A percentile compares a stretch with the other conserved stretches of the same genome.
These are phyloP conservation scores for Musa itinerans DNA, from an alignment of 176 grass and related monocot species.

Conservation along the genomic window DNA sequence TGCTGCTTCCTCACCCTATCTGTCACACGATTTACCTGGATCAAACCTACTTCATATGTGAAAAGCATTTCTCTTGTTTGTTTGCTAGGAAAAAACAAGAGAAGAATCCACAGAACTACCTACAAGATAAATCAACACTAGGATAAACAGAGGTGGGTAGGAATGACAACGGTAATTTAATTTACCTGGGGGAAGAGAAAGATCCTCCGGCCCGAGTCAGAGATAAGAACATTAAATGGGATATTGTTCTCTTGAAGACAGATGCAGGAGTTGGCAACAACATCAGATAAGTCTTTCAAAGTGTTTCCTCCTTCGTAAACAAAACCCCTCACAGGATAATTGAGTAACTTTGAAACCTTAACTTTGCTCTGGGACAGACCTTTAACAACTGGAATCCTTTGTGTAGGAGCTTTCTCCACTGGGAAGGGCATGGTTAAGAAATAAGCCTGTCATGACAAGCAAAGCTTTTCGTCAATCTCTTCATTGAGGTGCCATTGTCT, in stretches of 20 bases:
- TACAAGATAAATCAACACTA: not conserved
- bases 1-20: not conserved
- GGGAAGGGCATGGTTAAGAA: conserved; percentile 72
- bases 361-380: conserved; percentile 39
- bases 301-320: conserved; percentile 14
- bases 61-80: not conserved
- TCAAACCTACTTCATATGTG: not conserved
- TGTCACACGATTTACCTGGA: not conserved
- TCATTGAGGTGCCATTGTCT: not conserved
- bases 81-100: not conserved
- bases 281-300: conserved; percentile 16
- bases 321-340: conserved; percentile 49
- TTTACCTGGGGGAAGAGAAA: conserved; percentile 20
- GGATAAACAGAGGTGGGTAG: not conserved
- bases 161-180: not conserved
- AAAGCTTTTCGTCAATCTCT: conserved; percentile 5
- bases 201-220: conserved; percentile 17
- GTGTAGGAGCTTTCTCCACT: conserved; percentile 73
- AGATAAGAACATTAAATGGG: conserved; percentile 19
- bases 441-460: conserved; percentile 51
- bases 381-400: conserved; percentile 49
- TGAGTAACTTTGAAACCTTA: conserved; percentile 64
- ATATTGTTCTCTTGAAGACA: conserved; percentile 23
- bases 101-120: not conserved
- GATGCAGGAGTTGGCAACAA: conserved; percentile 14